Evolutionary conservation across 2,329 filamentous ascomycete genomes (phyloP).

Genomic region (Fusarium goolgardi): DNA sequence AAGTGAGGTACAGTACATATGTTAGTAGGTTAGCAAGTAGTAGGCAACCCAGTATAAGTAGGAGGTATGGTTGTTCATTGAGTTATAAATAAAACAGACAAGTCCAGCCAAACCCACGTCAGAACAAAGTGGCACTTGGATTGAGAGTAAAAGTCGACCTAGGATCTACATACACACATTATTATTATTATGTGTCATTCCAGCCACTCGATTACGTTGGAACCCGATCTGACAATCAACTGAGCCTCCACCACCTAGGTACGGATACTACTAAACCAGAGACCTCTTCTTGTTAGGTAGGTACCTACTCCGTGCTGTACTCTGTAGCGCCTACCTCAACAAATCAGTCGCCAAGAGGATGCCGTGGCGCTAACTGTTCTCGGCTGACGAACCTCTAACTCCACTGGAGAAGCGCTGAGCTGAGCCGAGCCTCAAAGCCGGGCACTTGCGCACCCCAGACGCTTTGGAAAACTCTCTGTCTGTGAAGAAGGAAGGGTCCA

Average conservation of each 20-base stretch:
- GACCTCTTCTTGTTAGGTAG: no score
- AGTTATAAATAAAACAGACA: slow-evolving; percentile 32
- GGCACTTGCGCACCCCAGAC: slow-evolving; percentile 1
- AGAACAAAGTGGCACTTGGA: slow-evolving; percentile 15
- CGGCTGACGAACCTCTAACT: background rate
- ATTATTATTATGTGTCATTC: slow-evolving; percentile 8
- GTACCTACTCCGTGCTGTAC: background rate
- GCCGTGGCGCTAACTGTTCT: background rate
- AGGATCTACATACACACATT: no score
- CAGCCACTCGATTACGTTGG: slow-evolving; percentile 24
- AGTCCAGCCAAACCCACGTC: background rate
- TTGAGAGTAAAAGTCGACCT: background rate
- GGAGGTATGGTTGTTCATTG: background rate
- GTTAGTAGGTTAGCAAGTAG: no score
- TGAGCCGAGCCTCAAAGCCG: slow-evolving; percentile 12
- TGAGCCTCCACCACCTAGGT: background rate
- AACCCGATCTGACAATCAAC: slow-evolving; percentile 13
- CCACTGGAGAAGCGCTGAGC: slow-evolving; percentile 7
- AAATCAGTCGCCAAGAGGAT: slow-evolving; percentile 7
- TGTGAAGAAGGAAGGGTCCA: background rate
- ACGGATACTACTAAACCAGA: background rate
- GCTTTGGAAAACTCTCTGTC: slow-evolving; percentile 2
- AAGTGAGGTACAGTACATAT: background rate
- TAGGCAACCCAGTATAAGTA: background rate
- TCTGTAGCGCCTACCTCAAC: slow-evolving; percentile 2